Conservation (phyloP, 768 basidiomycete genomes). For the Fibroporia radiculosa region DNA sequence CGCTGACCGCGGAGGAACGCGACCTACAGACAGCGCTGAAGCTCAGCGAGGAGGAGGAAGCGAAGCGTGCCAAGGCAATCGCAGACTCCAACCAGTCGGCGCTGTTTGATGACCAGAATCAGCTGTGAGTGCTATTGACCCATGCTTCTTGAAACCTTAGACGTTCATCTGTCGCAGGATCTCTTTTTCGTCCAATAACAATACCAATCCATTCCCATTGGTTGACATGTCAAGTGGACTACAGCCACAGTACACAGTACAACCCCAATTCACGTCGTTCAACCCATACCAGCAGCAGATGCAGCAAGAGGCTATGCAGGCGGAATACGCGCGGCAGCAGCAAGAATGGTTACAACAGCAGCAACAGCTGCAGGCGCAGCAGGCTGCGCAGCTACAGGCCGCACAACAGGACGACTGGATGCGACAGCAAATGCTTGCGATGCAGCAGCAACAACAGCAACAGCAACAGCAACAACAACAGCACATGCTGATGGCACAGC, state of each 20-base stretch:
- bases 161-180: not conserved
- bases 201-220: conserved; percentile 52
- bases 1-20: conserved; percentile 59
- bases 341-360: conserved; percentile 73
- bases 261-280: conserved; percentile 86
- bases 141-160: not conserved
- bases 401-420: conserved; percentile 49
- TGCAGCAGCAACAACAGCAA: conserved; percentile 45
- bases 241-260: conserved; percentile 75
- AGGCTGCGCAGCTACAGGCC: conserved; percentile 38
- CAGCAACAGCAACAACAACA: conserved; percentile 40
- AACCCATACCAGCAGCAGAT: conserved; percentile 93
- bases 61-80: conserved; percentile 56
- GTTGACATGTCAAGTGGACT: conserved; percentile 53
- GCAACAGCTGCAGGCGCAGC: conserved; percentile 36
- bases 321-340: conserved; percentile 40
- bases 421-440: conserved; percentile 47
- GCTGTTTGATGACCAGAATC: conserved; percentile 83
- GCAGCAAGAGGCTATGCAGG: conserved; percentile 79
- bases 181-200: conserved; percentile 1
- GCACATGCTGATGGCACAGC: conserved; percentile 43
- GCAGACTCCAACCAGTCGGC: conserved; percentile 66
- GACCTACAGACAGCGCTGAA: conserved; percentile 79
- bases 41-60: conserved; percentile 89
- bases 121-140: conserved; percentile 65